Conservation (phyloP, 768 basidiomycete genomes). For the Leccinum boreale region DNA sequence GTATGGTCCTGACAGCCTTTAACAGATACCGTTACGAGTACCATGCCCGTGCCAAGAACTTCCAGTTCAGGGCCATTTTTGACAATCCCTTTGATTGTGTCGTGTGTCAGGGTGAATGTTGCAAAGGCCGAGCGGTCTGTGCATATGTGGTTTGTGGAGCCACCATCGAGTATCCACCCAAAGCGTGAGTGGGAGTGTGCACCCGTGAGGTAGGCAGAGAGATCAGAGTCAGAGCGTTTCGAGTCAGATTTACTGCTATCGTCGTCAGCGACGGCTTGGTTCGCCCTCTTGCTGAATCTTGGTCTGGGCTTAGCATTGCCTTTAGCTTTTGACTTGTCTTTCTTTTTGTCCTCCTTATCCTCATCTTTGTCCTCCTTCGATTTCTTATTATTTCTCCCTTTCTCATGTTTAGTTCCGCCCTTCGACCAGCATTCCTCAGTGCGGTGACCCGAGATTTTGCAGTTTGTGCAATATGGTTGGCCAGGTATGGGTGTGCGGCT, state of each 20-base stretch:
- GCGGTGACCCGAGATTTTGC: neutral
- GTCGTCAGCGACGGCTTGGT: neutral
- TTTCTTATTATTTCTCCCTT: neutral
- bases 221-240: neutral
- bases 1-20: neutral
- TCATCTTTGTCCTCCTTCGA: neutral
- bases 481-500: too few species aligned
- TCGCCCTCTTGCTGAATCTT: neutral
- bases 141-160: neutral
- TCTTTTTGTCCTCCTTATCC: neutral
- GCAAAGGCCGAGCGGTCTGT: neutral
- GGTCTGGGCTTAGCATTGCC: neutral
- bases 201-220: neutral
- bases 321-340: neutral
- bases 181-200: neutral
- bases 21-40: neutral
- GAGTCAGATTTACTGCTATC: neutral
- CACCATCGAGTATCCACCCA: slow-evolving; percentile 6
- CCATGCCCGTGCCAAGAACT: neutral
- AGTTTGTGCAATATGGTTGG: neutral
- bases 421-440: neutral
- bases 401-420: neutral
- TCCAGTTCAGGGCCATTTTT: slow-evolving; percentile 3
- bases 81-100: slow-evolving; percentile 5
- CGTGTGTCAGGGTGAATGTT: neutral